Percentiles rank a stretch among this genome's conserved stretches.
Conservation (phyloP, 768 basidiomycete species). For the Xerocomus spinulosus region DNA sequence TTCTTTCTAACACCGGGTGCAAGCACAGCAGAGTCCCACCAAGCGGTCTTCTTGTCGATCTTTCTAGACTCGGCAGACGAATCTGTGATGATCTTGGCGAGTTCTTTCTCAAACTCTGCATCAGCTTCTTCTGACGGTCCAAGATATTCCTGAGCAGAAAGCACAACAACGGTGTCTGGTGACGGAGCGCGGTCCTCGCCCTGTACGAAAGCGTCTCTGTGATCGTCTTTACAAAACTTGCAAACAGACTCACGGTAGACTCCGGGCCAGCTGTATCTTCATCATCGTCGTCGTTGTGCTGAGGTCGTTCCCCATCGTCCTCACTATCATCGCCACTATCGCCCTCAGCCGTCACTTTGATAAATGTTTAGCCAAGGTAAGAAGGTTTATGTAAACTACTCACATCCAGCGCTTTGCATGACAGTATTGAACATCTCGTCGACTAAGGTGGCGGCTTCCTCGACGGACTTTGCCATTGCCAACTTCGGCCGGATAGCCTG, state of each 20-base stretch:
- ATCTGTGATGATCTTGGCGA: slow-evolving; percentile 92
- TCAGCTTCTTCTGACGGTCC: slow-evolving; percentile 88
- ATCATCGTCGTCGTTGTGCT: slow-evolving; percentile 61
- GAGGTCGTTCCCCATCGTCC: slow-evolving; percentile 36
- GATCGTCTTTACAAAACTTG: neutral
- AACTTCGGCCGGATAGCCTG: slow-evolving; percentile 88
- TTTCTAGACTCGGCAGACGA: slow-evolving; percentile 77
- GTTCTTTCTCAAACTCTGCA: slow-evolving; percentile 90
- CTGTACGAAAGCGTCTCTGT: slow-evolving; percentile 17
- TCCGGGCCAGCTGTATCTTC: slow-evolving; percentile 46
- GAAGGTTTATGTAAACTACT: slow-evolving; percentile 16
- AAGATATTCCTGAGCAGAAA: slow-evolving; percentile 65
- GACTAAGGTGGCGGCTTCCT: slow-evolving; percentile 82
- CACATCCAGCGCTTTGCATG: slow-evolving; percentile 56
- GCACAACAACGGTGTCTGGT: slow-evolving; percentile 75
- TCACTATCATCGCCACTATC: slow-evolving; percentile 54
- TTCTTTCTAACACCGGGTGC: slow-evolving; percentile 64
- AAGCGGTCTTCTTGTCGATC: slow-evolving; percentile 83
- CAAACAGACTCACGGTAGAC: slow-evolving; percentile 45
- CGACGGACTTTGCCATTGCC: slow-evolving; percentile 62
- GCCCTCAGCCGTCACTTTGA: slow-evolving; percentile 32
- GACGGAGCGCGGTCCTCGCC: slow-evolving; percentile 69
- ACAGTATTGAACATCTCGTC: slow-evolving; percentile 82
- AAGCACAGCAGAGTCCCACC: slow-evolving; percentile 87
- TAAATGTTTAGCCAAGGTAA: slow-evolving; percentile 13